A percentile compares a stretch with the other conserved stretches of the same genome.
phyloP scores from a whole-genome alignment of 2,329 filamentous ascomycete species.

The Atkinsonella hypoxylon region DNA sequence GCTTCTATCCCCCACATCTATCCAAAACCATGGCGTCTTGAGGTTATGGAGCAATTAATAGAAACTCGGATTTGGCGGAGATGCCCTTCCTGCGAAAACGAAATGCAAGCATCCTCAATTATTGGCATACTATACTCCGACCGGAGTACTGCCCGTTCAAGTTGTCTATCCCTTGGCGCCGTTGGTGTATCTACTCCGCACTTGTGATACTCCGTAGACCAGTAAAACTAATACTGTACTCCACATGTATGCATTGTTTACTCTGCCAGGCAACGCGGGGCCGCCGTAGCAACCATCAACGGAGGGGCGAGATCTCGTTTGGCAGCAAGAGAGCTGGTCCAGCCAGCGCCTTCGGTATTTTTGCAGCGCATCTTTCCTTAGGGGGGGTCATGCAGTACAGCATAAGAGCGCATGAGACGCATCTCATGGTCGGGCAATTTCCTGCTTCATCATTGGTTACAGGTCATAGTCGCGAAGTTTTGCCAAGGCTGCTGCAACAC shows the following conservation, averaged over 20 bases:
- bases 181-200: background rate
- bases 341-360: conserved; percentile 4
- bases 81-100: background rate
- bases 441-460: background rate
- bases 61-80: background rate
- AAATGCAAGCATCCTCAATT: background rate
- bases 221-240: too few relatives aligned
- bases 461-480: conserved; percentile 30
- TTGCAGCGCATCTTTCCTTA: conserved; percentile 2
- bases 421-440: background rate
- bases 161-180: background rate
- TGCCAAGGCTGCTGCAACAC: conserved; percentile 49
- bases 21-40: background rate
- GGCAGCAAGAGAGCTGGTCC: background rate
- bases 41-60: background rate
- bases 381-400: background rate
- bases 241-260: background rate
- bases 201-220: background rate
- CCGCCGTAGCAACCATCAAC: background rate
- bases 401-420: background rate
- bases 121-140: background rate
- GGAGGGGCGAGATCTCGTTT: background rate
- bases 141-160: background rate
- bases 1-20: background rate
- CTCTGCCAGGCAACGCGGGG: background rate